These are phyloP conservation scores for Plasmodium relictum DNA, from an alignment of 169 alveolate genomes.

Conservation along the genomic window DNA sequence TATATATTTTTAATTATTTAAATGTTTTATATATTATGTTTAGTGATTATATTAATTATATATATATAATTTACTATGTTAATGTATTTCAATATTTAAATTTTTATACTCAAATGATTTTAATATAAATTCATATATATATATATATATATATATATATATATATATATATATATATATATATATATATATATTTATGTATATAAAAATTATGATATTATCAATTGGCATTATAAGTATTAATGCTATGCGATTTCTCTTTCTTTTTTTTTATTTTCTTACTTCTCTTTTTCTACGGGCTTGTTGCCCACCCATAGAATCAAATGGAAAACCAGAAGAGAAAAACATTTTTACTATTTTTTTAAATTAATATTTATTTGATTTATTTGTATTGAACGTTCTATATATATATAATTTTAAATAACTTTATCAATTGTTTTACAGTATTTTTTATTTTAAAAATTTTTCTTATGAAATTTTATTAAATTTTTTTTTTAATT, in stretches of 20 bases:
- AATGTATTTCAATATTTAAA: too few relatives aligned
- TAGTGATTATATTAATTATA: too few relatives aligned
- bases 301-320: constrained; percentile 77
- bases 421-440: not conserved
- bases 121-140: not conserved
- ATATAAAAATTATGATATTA: not conserved
- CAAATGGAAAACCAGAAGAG: constrained; percentile 76
- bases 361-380: constrained; percentile 1
- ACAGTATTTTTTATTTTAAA: too few relatives aligned
- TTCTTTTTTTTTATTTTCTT: constrained; percentile 10
- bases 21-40: too few relatives aligned
- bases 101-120: not conserved
- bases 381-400: constrained; percentile 7
- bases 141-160: not conserved
- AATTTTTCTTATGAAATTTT: too few relatives aligned
- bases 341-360: constrained; percentile 42
- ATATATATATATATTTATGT: constrained; percentile 4
- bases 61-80: too few relatives aligned
- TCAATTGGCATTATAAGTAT: too few relatives aligned
- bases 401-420: constrained; percentile 6
- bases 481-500: too few relatives aligned
- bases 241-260: not conserved
- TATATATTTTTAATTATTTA: too few relatives aligned
- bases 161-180: not conserved
- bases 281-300: constrained; percentile 78